phyloP scores from a whole-genome alignment of 768 basidiomycete species.

The Boletus speciosus region DNA sequence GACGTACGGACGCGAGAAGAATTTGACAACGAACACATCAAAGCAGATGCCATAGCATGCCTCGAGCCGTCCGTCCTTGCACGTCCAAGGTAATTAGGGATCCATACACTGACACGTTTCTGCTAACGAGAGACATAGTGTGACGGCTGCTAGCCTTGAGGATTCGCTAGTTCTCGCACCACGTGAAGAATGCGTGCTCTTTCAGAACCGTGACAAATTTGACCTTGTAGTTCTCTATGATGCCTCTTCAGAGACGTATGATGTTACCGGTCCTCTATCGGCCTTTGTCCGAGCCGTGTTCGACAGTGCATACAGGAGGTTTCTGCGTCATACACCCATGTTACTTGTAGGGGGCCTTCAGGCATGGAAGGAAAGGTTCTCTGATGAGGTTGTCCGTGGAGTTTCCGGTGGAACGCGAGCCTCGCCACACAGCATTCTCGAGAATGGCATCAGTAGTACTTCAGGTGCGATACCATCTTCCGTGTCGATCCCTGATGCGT shows the following conservation, averaged over 20 bases:
- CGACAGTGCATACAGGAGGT: slow-evolving; percentile 68
- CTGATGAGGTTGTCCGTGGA: slow-evolving; percentile 36
- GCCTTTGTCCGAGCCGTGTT: slow-evolving; percentile 66
- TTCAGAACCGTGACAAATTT: slow-evolving; percentile 81
- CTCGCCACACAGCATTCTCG: slow-evolving; percentile 17
- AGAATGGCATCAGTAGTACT: slow-evolving; percentile 27
- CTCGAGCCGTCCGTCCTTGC: slow-evolving; percentile 77
- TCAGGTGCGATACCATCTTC: slow-evolving; percentile 25
- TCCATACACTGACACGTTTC: slow-evolving; percentile 1
- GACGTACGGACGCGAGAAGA: slow-evolving; percentile 80
- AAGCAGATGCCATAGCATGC: slow-evolving; percentile 67
- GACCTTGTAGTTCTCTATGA: slow-evolving; percentile 90
- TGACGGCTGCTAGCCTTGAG: slow-evolving; percentile 67
- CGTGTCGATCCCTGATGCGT: slow-evolving; percentile 11
- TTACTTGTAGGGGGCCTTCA: slow-evolving; percentile 81
- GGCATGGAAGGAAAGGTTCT: slow-evolving; percentile 69
- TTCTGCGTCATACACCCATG: slow-evolving; percentile 72
- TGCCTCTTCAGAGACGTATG: slow-evolving; percentile 51
- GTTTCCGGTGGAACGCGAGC: slow-evolving; percentile 12
- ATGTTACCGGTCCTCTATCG: slow-evolving; percentile 51
- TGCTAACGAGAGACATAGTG: slow-evolving; percentile 39
- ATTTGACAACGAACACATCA: slow-evolving; percentile 73
- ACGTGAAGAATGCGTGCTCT: slow-evolving; percentile 65
- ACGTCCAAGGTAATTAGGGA: slow-evolving; percentile 55
- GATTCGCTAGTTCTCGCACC: slow-evolving; percentile 71